Conservation (phyloP, 23 red algal genomes). For the Gracilaria gracilis region DNA sequence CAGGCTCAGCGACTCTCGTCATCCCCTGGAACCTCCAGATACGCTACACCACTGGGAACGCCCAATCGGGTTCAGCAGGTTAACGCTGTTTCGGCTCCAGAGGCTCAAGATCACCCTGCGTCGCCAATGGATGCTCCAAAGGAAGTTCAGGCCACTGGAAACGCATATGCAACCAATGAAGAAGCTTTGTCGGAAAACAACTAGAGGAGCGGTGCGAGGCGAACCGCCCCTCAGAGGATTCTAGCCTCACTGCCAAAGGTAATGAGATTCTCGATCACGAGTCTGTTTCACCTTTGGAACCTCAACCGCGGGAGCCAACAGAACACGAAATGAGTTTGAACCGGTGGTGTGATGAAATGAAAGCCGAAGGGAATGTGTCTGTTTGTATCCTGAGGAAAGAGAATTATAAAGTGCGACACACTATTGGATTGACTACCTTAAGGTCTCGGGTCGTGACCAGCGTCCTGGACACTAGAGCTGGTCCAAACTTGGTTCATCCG, state of each 20-base stretch:
- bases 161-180: not conserved
- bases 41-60: not conserved
- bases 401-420: not conserved
- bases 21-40: not conserved
- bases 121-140: not conserved
- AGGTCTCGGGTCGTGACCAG: not conserved
- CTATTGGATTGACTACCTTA: not conserved
- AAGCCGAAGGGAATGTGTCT: not conserved
- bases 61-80: not conserved
- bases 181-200: not conserved
- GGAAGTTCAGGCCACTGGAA: not conserved
- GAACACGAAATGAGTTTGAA: not conserved
- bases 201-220: not conserved
- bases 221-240: not conserved
- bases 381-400: constrained; percentile 5
- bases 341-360: not conserved
- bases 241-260: not conserved
- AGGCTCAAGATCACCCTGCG: not conserved
- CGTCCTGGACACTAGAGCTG: constrained; percentile 13
- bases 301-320: not conserved
- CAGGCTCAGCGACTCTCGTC: not conserved
- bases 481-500: constrained; percentile 34
- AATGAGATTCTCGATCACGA: not conserved
- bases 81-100: not conserved
- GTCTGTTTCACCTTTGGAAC: not conserved